Base-by-base conservation (phyloP, 441 rosid genomes). In the Macaranga tanarius region DNA sequence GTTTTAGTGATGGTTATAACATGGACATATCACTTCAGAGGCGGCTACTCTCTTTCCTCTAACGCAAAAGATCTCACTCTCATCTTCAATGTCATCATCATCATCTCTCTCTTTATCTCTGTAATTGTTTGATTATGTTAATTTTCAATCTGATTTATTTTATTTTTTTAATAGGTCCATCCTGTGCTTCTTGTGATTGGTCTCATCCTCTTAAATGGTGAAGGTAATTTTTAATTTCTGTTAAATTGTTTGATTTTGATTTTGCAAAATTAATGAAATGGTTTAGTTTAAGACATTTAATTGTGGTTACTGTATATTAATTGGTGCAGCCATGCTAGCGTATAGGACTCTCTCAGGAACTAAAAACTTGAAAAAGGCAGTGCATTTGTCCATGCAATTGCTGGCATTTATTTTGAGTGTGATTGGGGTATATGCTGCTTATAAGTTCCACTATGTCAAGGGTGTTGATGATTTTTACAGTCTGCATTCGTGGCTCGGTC, bases 401-500 rank as follows among this genome's bases (percentile, higher is more conserved):
- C 25, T 84, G 15, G 95, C 91, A 8, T 80, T 91, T 72, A 75
- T 82, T 42, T 79, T 89, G 72, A 87, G 98, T 74, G 11, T 82
- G 1, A 74, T 88, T 7, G 98, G 98, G 42, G 82, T 86, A 61
- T 89, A 92, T 92, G 95, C 95, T n/a, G 98, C 95, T 23, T 76
- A 78, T 76, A 91, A 88, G 77, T 92, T 92, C 83, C 98, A 92
- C 84, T 83, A 79, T 50, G 93, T 91, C 65, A 92, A 87, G 83
- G 97, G 98, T 34, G 80, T 92, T 1, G 97, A 89, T 16, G 86
- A 92, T 68, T 92, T 92, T 81, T 92, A 92, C 90, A 92, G 93
- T 84, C 87, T 92, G 61, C 98, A 91, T 83, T 92, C 98, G 0
- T 92, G 98, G 98, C 85, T 91, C 70, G 98, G 98, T 52, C 76